A percentile compares a stretch with the other conserved stretches of the same genome.
phyloP scores from a whole-genome alignment of 164 flowering plant genomes.

The Nymphaea thermarum region DNA sequence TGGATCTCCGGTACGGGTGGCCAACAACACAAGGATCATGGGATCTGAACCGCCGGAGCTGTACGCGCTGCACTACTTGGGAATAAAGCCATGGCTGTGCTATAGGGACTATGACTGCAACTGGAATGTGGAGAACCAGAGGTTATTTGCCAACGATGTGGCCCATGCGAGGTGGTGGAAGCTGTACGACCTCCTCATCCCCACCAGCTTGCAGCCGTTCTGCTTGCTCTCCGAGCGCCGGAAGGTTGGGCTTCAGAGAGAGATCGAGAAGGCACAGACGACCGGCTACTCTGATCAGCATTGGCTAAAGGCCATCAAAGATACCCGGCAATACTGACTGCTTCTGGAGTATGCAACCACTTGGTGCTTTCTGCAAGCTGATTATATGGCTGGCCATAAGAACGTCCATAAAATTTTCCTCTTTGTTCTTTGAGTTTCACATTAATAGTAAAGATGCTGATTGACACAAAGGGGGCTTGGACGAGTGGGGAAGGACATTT shows the following conservation, averaged over 20 bases:
- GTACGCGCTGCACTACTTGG: slow-evolving; percentile 72
- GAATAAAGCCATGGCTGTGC: slow-evolving; percentile 92
- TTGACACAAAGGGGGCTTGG: no score
- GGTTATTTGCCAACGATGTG: slow-evolving; percentile 74
- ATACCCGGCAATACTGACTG: slow-evolving; percentile 40
- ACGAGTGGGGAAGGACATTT: no score
- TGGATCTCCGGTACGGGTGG: slow-evolving; percentile 48
- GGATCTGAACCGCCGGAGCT: slow-evolving; percentile 69
- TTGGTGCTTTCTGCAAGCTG: no score
- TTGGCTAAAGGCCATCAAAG: slow-evolving; percentile 66
- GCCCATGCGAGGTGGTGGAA: slow-evolving; percentile 87
- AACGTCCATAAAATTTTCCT: no score
- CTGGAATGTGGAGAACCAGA: slow-evolving; percentile 54
- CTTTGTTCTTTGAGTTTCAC: no score
- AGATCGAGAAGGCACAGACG: slow-evolving; percentile 36
- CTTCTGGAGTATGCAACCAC: background rate
- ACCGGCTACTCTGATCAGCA: slow-evolving; percentile 33
- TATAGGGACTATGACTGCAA: slow-evolving; percentile 96
- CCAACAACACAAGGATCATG: slow-evolving; percentile 48
- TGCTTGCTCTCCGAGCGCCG: slow-evolving; percentile 44
- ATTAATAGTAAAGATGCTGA: no score
- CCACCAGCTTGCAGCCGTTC: slow-evolving; percentile 29
- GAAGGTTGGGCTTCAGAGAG: slow-evolving; percentile 54
- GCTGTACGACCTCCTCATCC: slow-evolving; percentile 60
- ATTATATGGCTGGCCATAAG: no score